Evolutionary conservation across 441 rosid species (phyloP).

Genomic region (Theobroma grandiflorum): DNA sequence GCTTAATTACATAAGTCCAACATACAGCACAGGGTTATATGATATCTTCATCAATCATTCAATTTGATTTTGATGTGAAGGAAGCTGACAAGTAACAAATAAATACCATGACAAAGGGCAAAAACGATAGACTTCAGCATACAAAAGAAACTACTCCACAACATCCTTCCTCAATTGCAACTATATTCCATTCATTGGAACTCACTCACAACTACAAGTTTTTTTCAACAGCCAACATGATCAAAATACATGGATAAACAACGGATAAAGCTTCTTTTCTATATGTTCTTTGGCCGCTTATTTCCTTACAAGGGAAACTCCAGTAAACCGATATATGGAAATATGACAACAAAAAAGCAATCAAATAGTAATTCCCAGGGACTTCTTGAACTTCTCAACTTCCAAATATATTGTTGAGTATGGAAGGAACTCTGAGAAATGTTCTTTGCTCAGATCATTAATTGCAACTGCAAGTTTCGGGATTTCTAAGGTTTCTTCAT

Average conservation of each 20-base stretch:
- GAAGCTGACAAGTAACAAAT: neutral
- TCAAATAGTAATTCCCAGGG: conserved; percentile 74
- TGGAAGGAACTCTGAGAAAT: conserved; percentile 91
- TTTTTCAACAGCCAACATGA: conserved; percentile 38
- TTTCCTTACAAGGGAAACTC: conserved; percentile 46
- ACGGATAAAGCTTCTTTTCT: conserved; percentile 38
- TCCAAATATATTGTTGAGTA: conserved; percentile 91
- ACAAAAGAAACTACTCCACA: conserved; percentile 16
- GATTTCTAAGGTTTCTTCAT: conserved; percentile 92
- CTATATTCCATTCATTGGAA: conserved; percentile 33
- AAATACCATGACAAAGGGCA: neutral
- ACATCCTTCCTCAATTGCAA: conserved; percentile 45
- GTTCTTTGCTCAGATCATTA: conserved; percentile 77
- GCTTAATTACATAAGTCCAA: neutral
- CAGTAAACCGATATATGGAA: conserved; percentile 37
- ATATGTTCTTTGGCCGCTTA: conserved; percentile 63
- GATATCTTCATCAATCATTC: neutral
- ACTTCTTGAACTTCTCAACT: conserved; percentile 92
- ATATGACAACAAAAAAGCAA: conserved; percentile 19
- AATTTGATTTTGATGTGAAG: neutral
- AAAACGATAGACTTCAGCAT: neutral
- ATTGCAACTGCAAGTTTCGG: conserved; percentile 97
- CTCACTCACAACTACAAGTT: conserved; percentile 30
- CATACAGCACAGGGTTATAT: neutral
- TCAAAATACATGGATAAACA: conserved; percentile 37